Conservation (phyloP, 2,329 filamentous ascomycete species). For the Pezicula radicicola region DNA sequence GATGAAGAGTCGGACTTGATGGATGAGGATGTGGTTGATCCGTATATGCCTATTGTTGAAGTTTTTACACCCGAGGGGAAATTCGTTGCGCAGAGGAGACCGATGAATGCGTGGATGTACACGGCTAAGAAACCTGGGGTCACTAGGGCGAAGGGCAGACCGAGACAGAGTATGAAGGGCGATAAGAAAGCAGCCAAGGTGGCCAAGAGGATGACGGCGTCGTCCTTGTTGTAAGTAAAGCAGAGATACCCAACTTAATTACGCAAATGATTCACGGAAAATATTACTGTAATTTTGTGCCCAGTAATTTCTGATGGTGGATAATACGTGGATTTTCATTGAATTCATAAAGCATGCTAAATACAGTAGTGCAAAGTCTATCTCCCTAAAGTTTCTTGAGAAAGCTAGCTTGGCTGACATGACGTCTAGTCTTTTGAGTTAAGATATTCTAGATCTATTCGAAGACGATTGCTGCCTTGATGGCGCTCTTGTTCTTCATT, state of each 20-base stretch:
- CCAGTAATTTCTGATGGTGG: too few relatives aligned
- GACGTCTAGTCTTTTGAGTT: neutral
- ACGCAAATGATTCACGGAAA: neutral
- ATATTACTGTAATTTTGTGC: too few relatives aligned
- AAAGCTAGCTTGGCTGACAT: neutral
- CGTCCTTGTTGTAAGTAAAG: neutral
- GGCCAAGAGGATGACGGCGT: slow-evolving; percentile 16
- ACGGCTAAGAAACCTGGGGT: slow-evolving; percentile 52
- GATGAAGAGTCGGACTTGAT: slow-evolving; percentile 10
- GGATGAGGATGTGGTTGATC: slow-evolving; percentile 22
- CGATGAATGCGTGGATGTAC: slow-evolving; percentile 68
- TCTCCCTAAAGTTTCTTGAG: neutral
- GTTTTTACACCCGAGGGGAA: slow-evolving; percentile 84
- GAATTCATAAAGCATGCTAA: slow-evolving; percentile 1
- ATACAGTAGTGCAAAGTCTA: neutral
- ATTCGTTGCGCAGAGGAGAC: slow-evolving; percentile 64
- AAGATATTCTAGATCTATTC: slow-evolving; percentile 38
- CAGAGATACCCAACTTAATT: neutral
- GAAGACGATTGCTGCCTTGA: slow-evolving; percentile 73
- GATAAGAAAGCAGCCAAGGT: slow-evolving; percentile 49
- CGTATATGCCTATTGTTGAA: slow-evolving; percentile 69
- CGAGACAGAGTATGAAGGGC: slow-evolving; percentile 68
- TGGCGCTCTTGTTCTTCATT: slow-evolving; percentile 69
- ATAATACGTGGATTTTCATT: too few relatives aligned
- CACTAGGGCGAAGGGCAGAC: slow-evolving; percentile 50